phyloP scores from a whole-genome alignment of 1,284 basidiomycete genomes.

The Hymenochaete sp. region DNA sequence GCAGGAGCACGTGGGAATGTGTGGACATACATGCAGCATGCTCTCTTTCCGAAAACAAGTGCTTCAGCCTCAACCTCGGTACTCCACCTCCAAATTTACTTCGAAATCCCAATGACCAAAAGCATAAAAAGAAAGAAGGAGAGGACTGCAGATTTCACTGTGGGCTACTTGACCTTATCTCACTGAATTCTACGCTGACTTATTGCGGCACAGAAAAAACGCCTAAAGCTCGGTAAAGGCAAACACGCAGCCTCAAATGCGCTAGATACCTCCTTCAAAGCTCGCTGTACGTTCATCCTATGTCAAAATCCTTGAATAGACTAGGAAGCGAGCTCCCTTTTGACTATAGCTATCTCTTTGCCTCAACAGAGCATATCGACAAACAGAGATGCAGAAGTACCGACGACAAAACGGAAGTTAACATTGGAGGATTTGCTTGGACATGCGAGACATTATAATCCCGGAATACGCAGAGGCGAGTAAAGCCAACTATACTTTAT shows the following conservation, averaged over 20 bases:
- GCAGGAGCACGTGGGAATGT: no score
- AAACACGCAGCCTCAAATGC: conserved; percentile 80
- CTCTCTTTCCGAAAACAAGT: no score
- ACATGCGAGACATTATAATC: conserved; percentile 80
- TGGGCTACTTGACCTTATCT: conserved; percentile 28
- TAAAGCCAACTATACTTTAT: conserved; percentile 1
- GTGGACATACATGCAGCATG: no score
- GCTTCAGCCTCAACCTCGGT: background rate
- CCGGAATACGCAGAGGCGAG: conserved; percentile 63
- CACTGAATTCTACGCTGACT: conserved; percentile 13
- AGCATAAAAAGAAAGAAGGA: conserved; percentile 79
- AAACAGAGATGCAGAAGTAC: conserved; percentile 44
- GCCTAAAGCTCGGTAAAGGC: conserved; percentile 92
- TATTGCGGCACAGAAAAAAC: conserved; percentile 70
- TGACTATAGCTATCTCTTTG: conserved; percentile 77
- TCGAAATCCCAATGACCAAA: conserved; percentile 79
- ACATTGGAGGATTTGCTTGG: conserved; percentile 73
- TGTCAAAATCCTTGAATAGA: conserved; percentile 13
- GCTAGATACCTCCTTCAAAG: conserved; percentile 93
- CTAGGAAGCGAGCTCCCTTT: conserved; percentile 11
- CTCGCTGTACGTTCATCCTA: conserved; percentile 57
- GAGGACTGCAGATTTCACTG: conserved; percentile 83
- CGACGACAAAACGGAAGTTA: conserved; percentile 70
- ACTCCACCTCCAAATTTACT: no score
- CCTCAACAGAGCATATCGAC: conserved; percentile 72